Evolutionary conservation across 805 yeast genomes (phyloP).

Genomic region (Candida loeiensis): DNA sequence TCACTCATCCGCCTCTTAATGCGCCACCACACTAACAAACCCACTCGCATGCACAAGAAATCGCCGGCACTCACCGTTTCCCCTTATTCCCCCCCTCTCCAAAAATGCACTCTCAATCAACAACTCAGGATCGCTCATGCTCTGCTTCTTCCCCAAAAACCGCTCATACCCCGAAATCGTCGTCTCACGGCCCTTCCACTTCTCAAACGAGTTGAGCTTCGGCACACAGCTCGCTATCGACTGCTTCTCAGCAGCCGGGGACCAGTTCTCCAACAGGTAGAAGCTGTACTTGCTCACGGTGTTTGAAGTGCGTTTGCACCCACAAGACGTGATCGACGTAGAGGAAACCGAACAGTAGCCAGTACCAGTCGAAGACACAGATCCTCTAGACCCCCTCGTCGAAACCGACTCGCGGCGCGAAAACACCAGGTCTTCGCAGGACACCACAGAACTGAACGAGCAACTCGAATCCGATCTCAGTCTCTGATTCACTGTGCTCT

Average conservation of each 20-base stretch:
- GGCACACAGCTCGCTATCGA: constrained; percentile 39
- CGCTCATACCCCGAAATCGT: constrained; percentile 10
- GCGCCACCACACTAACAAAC: constrained; percentile 20
- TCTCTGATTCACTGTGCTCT: not conserved
- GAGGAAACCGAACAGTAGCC: too few relatives aligned
- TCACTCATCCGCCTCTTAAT: too few relatives aligned
- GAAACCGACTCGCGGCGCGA: not conserved
- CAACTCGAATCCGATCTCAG: constrained; percentile 8
- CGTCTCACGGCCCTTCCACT: constrained; percentile 24
- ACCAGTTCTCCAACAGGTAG: constrained; percentile 14
- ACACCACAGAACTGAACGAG: constrained; percentile 9
- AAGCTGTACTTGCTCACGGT: constrained; percentile 9
- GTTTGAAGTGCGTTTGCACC: not conserved
- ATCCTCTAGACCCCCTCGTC: not conserved
- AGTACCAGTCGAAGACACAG: not conserved
- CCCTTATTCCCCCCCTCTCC: not conserved
- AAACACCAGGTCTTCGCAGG: constrained; percentile 1
- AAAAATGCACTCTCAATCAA: constrained; percentile 8
- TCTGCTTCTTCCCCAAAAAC: constrained; percentile 6
- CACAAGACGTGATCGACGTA: too few relatives aligned
- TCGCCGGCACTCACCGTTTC: constrained; percentile 15
- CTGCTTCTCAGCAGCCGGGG: constrained; percentile 28
- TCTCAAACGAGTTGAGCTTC: constrained; percentile 35
- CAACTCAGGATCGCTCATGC: constrained; percentile 5
- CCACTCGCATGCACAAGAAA: constrained; percentile 29